Evolutionary conservation across 495 filamentous ascomycete species (phyloP), one percentile per base, ranked within the genome.

Genomic region (Bacidia rubella): DNA sequence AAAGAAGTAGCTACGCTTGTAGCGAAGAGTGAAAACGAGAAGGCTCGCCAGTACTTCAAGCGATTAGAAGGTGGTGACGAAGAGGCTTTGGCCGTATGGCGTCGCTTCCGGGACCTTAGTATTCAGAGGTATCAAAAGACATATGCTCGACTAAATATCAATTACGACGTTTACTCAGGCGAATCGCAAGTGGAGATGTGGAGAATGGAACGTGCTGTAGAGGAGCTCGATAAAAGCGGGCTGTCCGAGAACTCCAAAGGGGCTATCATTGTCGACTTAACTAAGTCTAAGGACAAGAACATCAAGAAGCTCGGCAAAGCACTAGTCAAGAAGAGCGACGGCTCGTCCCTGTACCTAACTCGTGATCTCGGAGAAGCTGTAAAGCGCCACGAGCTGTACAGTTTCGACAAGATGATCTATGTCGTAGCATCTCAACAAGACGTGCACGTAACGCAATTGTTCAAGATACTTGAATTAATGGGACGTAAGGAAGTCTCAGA

Each of bases 81-180:
- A 50, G 79, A 79, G 19, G 90, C 86, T 1, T 69, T 95, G 42
- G 82, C 79, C 39, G 70, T 84, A 53, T 98, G 92, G 92, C 76
- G 77, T 60, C 77, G 81, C 19, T 98, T 96, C 75, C 78, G 92
- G 63, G 85, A 93, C 42, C 75, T 98, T 43, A 89, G 84, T 68
- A 96, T 96, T 58, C 71, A 77, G 53, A 82, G 83, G 62, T 95
- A 95, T 70, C 82, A 86, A 66, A 69, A 80, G 57, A 87, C 86
- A 2, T 90, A 90, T 60, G 80, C 83, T 32, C 77, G 86, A 49
- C 75, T 92, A 19, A 96, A 95, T 68, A 96, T 98, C 62, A 74
- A 80, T 53, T 98, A 90, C 60, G 90, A 96, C 63, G 82, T 87
- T 49, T 98, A 98, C 72, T 85, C 83, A 29, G 90, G 90, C 29